phyloP scores from a whole-genome alignment of 2,329 filamentous ascomycete genomes.

The Penicillium olsonii region DNA sequence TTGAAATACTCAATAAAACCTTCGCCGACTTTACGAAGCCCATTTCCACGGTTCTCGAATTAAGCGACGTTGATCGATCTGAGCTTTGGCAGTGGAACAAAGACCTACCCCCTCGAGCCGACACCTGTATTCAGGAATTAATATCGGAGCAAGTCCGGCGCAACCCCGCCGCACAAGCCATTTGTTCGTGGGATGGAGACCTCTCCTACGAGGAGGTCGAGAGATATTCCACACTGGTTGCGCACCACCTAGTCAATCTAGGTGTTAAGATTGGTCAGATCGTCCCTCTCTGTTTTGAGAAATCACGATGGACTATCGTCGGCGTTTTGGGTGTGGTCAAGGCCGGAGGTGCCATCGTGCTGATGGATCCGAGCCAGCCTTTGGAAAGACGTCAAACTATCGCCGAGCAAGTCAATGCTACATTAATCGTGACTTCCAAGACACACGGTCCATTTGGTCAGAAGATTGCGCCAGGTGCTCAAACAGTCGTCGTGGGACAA shows the following conservation, averaged over 20 bases:
- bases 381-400: constrained; percentile 22
- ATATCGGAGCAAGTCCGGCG: constrained; percentile 10
- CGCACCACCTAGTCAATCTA: constrained; percentile 30
- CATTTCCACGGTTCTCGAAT: constrained; percentile 1
- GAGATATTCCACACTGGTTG: constrained; percentile 31
- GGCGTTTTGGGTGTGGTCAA: constrained; percentile 30
- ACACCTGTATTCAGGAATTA: constrained; percentile 10
- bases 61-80: constrained; percentile 7
- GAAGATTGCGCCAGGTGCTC: neutral
- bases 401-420: constrained; percentile 8
- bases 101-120: constrained; percentile 4
- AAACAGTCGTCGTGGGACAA: neutral
- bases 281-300: constrained; percentile 33
- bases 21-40: constrained; percentile 2
- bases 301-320: constrained; percentile 32
- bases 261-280: constrained; percentile 27
- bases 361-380: constrained; percentile 30
- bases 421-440: constrained; percentile 2
- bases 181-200: constrained; percentile 31
- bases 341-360: constrained; percentile 29
- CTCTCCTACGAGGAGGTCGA: constrained; percentile 29
- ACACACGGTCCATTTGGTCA: neutral
- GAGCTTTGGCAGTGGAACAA: constrained; percentile 15
- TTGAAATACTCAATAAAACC: constrained; percentile 11
- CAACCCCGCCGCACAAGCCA: constrained; percentile 3